Conservation (phyloP, 2,329 filamentous ascomycete genomes). For the Ilyonectria robusta region DNA sequence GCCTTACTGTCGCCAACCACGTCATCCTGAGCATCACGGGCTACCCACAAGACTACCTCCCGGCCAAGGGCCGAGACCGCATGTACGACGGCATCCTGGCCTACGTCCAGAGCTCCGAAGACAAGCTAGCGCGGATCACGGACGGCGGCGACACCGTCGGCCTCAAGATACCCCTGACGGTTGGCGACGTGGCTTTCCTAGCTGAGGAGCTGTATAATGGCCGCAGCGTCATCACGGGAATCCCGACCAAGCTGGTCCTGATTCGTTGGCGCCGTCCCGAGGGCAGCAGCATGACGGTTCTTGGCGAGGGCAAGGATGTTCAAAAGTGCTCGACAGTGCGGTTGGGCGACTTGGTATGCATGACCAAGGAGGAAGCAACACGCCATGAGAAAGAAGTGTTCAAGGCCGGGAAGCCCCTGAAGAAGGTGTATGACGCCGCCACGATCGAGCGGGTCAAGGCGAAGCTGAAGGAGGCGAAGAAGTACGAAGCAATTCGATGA, state of each 20-base stretch:
- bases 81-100: constrained; percentile 90
- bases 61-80: constrained; percentile 87
- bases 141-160: constrained; percentile 66
- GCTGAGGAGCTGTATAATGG: constrained; percentile 91
- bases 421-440: constrained; percentile 81
- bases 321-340: constrained; percentile 83
- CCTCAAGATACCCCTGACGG: constrained; percentile 82
- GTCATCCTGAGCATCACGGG: constrained; percentile 85
- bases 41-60: constrained; percentile 89
- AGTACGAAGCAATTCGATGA: constrained; percentile 67
- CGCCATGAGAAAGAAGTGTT: constrained; percentile 87
- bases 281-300: constrained; percentile 67
- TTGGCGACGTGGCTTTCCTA: constrained; percentile 87
- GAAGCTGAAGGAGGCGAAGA: constrained; percentile 76
- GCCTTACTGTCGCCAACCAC: constrained; percentile 91
- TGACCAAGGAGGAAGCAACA: constrained; percentile 92
- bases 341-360: constrained; percentile 83
- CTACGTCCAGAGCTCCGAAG: constrained; percentile 82
- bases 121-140: constrained; percentile 73
- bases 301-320: constrained; percentile 77
- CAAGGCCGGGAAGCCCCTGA: constrained; percentile 74
- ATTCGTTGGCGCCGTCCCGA: constrained; percentile 82
- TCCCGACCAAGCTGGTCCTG: constrained; percentile 85
- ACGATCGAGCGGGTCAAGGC: constrained; percentile 77
- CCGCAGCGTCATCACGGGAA: constrained; percentile 84